Evolutionary conservation across 1,284 basidiomycete species (phyloP).

Genomic region (Marasmius oreades): DNA sequence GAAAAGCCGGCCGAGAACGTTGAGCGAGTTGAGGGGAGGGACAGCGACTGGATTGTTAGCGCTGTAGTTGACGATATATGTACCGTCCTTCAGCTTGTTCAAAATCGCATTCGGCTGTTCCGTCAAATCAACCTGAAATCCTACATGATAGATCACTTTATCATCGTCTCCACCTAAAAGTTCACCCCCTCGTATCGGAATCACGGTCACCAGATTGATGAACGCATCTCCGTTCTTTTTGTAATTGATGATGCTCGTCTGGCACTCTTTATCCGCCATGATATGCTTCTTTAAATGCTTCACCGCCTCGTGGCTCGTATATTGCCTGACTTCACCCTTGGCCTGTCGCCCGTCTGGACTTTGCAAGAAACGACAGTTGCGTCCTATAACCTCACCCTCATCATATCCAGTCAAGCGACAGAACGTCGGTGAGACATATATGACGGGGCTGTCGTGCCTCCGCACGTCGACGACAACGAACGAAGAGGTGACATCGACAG

Average conservation of each 20-base stretch:
- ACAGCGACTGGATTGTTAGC: constrained; percentile 12
- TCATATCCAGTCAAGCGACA: constrained; percentile 81
- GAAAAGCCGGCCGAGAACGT: not conserved
- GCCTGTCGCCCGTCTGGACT: constrained; percentile 65
- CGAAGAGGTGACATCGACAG: constrained; percentile 87
- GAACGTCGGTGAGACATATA: constrained; percentile 85
- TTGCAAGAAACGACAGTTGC: constrained; percentile 88
- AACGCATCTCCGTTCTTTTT: constrained; percentile 84
- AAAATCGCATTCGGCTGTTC: constrained; percentile 85
- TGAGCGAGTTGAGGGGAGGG: not conserved
- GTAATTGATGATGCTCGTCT: constrained; percentile 87
- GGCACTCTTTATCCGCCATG: constrained; percentile 78
- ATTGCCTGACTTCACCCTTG: constrained; percentile 63
- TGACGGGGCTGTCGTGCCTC: constrained; percentile 78
- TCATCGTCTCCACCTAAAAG: constrained; percentile 45
- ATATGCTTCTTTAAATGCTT: constrained; percentile 65
- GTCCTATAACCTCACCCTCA: constrained; percentile 78
- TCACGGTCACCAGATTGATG: constrained; percentile 82
- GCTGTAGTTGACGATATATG: constrained; percentile 57
- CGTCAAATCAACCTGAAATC: constrained; percentile 89
- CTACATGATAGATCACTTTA: constrained; percentile 81
- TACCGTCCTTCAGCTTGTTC: constrained; percentile 72
- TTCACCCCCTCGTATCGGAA: constrained; percentile 73
- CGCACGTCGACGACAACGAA: constrained; percentile 87
- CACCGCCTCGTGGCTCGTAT: constrained; percentile 71